A percentile compares a stretch with the other conserved stretches of the same genome.
phyloP scores from a whole-genome alignment of 305 asterid genomes.

The Solanum hybrid region DNA sequence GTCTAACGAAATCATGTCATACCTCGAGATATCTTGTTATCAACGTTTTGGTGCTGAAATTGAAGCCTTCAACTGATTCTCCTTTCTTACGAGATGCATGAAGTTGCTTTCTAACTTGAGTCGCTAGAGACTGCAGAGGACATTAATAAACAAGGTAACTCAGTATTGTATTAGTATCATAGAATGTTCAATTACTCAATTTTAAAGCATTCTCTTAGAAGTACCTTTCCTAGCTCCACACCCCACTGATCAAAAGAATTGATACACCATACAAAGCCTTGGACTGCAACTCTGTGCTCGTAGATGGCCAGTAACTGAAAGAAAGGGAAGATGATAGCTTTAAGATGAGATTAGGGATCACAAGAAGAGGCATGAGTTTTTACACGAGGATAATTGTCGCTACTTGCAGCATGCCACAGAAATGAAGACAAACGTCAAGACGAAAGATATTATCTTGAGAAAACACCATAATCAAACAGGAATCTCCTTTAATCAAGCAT shows the following conservation, averaged over 20 bases:
- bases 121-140: constrained; percentile 72
- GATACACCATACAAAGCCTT: constrained; percentile 98
- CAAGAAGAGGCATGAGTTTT: background rate
- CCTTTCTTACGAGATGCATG: constrained; percentile 79
- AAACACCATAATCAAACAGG: background rate
- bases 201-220: background rate
- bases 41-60: constrained; percentile 64
- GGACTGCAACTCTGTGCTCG: constrained; percentile 92
- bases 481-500: background rate
- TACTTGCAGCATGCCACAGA: background rate
- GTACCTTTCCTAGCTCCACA: constrained; percentile 94
- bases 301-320: constrained; percentile 89
- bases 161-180: background rate
- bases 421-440: background rate
- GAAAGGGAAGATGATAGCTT: constrained; percentile 9
- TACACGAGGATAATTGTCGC: background rate
- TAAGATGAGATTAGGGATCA: constrained; percentile 11
- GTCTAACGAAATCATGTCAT: constrained; percentile 6
- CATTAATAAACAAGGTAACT: background rate
- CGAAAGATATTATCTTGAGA: background rate
- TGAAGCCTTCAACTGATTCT: constrained; percentile 73
- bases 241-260: constrained; percentile 99
- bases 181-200: background rate
- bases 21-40: constrained; percentile 75
- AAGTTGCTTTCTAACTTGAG: constrained; percentile 95